Conservation (phyloP, 805 yeast species). For the Yarrowia alimentaria region DNA sequence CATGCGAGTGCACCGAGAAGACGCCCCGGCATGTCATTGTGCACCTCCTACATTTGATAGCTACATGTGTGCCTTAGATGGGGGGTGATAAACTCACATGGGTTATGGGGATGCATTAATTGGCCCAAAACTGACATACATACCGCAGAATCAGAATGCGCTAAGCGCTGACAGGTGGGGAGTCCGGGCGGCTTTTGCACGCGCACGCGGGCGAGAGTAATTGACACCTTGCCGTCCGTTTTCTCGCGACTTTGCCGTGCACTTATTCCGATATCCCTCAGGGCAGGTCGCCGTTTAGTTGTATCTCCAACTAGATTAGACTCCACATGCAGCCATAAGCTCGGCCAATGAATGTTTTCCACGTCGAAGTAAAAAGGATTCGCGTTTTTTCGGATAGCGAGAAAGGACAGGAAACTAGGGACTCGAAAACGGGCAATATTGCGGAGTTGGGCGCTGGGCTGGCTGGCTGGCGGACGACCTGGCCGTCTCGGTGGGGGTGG, state of each 20-base stretch:
- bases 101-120: conserved; percentile 20
- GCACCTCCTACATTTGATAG: no score
- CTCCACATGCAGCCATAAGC: conserved; percentile 7
- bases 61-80: conserved; percentile 1
- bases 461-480: no score
- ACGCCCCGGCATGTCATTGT: no score
- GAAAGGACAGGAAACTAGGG: neutral
- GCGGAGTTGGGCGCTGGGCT: no score
- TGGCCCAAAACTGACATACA: no score
- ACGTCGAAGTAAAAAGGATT: conserved; percentile 8
- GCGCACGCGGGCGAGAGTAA: no score
- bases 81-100: conserved; percentile 21
- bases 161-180: no score
- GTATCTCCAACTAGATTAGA: conserved; percentile 6
- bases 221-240: no score
- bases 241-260: neutral
- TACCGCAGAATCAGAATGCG: no score
- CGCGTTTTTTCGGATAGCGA: neutral
- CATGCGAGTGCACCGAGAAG: no score
- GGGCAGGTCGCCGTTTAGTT: conserved; percentile 1
- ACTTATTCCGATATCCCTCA: neutral
- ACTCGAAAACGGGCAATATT: no score
- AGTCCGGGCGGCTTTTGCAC: neutral
- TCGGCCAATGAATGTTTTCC: conserved; percentile 11
- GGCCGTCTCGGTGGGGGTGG: neutral